Evolutionary conservation across 805 yeast genomes (phyloP).

Genomic region (Nematodospora valgi): DNA sequence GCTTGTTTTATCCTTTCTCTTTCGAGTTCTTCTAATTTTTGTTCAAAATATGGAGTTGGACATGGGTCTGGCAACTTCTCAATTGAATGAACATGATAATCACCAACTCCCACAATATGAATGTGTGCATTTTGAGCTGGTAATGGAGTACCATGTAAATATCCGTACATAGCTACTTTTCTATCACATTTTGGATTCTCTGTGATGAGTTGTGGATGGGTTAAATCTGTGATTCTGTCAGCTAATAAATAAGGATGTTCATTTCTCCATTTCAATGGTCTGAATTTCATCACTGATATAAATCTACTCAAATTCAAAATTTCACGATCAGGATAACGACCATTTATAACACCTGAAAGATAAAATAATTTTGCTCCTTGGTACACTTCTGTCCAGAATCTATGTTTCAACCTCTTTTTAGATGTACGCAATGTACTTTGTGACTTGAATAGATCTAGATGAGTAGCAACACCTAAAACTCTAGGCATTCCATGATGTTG

Average conservation of each 20-base stretch:
- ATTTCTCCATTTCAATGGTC: slow-evolving; percentile 99
- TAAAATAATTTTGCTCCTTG: slow-evolving; percentile 96
- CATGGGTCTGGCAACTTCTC: slow-evolving; percentile 98
- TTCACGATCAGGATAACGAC: slow-evolving; percentile 97
- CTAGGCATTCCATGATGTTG: slow-evolving; percentile 99
- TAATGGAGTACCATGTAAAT: slow-evolving; percentile 89
- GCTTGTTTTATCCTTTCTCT: slow-evolving; percentile 68
- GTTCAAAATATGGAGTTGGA: slow-evolving; percentile 93
- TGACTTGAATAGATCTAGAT: slow-evolving; percentile 87
- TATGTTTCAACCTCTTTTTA: slow-evolving; percentile 84
- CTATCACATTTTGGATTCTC: slow-evolving; percentile 82
- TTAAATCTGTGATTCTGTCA: slow-evolving; percentile 88
- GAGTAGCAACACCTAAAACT: slow-evolving; percentile 92
- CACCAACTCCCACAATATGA: slow-evolving; percentile 97
- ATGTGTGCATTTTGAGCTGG: slow-evolving; percentile 66
- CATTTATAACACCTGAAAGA: slow-evolving; percentile 92
- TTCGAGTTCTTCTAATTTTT: slow-evolving; percentile 76
- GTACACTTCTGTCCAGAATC: slow-evolving; percentile 99
- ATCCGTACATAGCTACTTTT: slow-evolving; percentile 89
- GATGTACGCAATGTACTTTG: slow-evolving; percentile 87
- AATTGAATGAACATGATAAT: slow-evolving; percentile 65
- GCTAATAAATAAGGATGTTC: slow-evolving; percentile 94
- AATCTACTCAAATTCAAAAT: slow-evolving; percentile 87
- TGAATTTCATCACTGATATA: slow-evolving; percentile 94
- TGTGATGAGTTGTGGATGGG: slow-evolving; percentile 83